phyloP scores from a whole-genome alignment of 805 yeast genomes.

The Starmerella etchellsii region DNA sequence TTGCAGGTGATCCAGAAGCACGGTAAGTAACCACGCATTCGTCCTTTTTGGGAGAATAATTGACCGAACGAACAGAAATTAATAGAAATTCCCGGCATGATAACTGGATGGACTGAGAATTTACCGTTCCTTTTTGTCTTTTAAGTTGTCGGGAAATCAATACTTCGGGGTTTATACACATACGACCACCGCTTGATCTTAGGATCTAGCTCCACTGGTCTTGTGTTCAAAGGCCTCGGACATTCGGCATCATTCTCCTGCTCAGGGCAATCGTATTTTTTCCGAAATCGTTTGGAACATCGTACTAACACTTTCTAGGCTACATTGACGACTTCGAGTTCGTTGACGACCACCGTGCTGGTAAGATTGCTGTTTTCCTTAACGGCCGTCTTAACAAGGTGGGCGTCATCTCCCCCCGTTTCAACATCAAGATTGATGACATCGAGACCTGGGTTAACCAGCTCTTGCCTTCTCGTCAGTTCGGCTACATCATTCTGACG shows the following conservation, averaged over 20 bases:
- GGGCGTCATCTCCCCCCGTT: conserved; percentile 98
- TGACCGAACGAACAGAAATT: background rate
- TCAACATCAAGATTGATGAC: conserved; percentile 89
- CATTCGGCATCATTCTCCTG: conserved; percentile 4
- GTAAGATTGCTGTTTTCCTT: conserved; percentile 90
- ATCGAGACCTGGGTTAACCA: conserved; percentile 98
- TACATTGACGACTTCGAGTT: conserved; percentile 98
- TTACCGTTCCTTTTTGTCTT: conserved; percentile 61
- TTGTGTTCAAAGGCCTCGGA: conserved; percentile 13
- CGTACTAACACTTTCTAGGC: conserved; percentile 27
- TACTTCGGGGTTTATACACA: conserved; percentile 16
- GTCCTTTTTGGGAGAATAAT: background rate
- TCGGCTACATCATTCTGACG: conserved; percentile 94
- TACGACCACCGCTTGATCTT: background rate
- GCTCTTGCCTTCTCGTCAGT: conserved; percentile 98
- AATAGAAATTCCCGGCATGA: conserved; percentile 53
- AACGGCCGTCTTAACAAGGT: conserved; percentile 98
- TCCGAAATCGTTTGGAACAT: background rate
- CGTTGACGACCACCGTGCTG: conserved; percentile 98
- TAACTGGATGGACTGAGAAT: conserved; percentile 92
- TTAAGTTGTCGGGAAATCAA: conserved; percentile 88
- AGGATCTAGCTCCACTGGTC: conserved; percentile 1
- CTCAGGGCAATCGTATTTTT: background rate
- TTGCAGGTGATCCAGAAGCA: conserved; percentile 95
- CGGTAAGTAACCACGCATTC: conserved; percentile 40